phyloP scores from a whole-genome alignment of 2,329 filamentous ascomycete genomes.

The Davidsoniella neocaledoniae region DNA sequence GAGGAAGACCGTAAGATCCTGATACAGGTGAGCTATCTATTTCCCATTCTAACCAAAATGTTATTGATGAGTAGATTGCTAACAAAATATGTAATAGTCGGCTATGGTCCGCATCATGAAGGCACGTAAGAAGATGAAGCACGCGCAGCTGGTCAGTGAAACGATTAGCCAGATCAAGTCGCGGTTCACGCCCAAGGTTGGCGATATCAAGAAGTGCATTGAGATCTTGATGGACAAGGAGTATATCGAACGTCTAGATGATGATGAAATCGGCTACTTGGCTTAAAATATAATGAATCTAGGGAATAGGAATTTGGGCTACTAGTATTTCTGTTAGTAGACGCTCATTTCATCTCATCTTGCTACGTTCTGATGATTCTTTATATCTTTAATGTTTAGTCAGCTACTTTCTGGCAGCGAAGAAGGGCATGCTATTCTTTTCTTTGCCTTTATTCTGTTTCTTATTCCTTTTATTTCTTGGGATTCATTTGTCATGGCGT shows the following conservation, averaged over 20 bases:
- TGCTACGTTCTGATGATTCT: no score
- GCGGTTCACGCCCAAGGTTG: slow-evolving; percentile 81
- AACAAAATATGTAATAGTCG: slow-evolving; percentile 41
- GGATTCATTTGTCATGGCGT: no score
- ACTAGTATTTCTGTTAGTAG: neutral
- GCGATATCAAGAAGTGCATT: slow-evolving; percentile 98
- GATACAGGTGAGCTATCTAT: slow-evolving; percentile 56
- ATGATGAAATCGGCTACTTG: slow-evolving; percentile 86
- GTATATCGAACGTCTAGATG: slow-evolving; percentile 88
- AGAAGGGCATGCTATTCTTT: no score
- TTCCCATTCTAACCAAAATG: slow-evolving; percentile 14
- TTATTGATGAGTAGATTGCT: neutral
- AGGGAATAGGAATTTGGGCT: neutral
- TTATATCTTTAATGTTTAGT: no score
- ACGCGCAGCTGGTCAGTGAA: slow-evolving; percentile 82
- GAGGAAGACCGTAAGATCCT: slow-evolving; percentile 95
- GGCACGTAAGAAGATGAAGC: slow-evolving; percentile 97
- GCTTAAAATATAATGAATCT: slow-evolving; percentile 38
- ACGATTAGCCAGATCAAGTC: slow-evolving; percentile 89
- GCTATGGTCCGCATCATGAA: slow-evolving; percentile 99
- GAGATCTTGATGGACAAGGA: slow-evolving; percentile 98
- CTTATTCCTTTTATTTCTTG: no score
- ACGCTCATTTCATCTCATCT: no score
- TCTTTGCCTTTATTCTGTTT: no score
- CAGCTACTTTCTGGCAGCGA: no score